Evolutionary conservation across 768 basidiomycete genomes (phyloP), one percentile per base, ranked within the genome.

Genomic region (Erythrobasidium yunnanense): DNA sequence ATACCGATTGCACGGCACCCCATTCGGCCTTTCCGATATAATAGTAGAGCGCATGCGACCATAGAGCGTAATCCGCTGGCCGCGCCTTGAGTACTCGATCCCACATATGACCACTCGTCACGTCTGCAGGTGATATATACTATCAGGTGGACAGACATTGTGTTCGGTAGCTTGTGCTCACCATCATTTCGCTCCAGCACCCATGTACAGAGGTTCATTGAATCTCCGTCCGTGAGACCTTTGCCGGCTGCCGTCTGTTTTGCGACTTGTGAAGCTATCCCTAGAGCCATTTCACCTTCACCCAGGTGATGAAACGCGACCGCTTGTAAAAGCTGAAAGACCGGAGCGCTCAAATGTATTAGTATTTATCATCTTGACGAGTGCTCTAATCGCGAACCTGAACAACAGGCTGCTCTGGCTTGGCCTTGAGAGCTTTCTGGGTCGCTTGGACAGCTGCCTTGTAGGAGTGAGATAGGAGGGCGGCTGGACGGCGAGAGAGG

Each of bases 191-290:
- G 46, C 32, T 63, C 49, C 30, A 50, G 38, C 2, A 63, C 32
- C 46, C 49, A 63, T 4, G 60, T 32, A 35, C 60, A 63, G 7
- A 63, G 22, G 29, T 18, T 22, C n/a, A 63, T 29, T 22, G 33
- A 17, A 49, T 63, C 32, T 20, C 47, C 46, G 27, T 63, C 60
- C 6, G 11, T 22, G 25, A 63, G 47, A 32, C 32, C 60, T 23
- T 63, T 63, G 7, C 60, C 60, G 27, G 32, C 52, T 32, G 49
- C 47, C 8, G 52, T 38, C 32, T 63, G 32, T 5, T 50, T 18
- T 5, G 38, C 27, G 47, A 51, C 46, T 4, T 8, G 11, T 13
- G 25, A 25, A 25, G 49, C 11, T 25, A 18, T 8, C 11, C 11
- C 13, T 13, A 51, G 49, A 25, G 49, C 11, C 22, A 18, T 8